These are phyloP conservation scores for Croton laevigatus DNA, from an alignment of 441 rosid species.

Conservation along the genomic window DNA sequence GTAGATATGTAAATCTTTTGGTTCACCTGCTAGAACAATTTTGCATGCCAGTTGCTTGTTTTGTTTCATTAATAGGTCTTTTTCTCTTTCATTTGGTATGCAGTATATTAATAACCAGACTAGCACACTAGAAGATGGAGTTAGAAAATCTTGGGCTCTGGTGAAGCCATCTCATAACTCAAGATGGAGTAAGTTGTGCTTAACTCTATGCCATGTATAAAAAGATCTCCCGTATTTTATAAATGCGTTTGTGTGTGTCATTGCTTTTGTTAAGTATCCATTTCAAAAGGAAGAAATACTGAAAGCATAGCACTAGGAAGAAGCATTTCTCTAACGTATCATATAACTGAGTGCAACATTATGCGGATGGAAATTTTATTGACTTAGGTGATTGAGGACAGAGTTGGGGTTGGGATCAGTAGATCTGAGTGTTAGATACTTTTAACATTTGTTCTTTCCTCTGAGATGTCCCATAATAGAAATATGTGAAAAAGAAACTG, in stretches of 20 bases:
- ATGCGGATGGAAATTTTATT: not conserved
- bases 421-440: not conserved
- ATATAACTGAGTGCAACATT: not conserved
- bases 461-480: not conserved
- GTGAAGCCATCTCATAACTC: conserved; percentile 42
- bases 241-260: not conserved
- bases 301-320: not conserved
- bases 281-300: not conserved
- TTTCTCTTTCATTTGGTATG: conserved; percentile 19
- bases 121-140: conserved; percentile 65
- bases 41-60: not conserved
- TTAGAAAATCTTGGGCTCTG: conserved; percentile 70
- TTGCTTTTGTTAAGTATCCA: not conserved
- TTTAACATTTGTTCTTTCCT: not conserved
- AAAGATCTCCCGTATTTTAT: conserved; percentile 5
- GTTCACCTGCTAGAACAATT: not conserved
- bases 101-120: conserved; percentile 88
- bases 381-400: not conserved
- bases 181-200: conserved; percentile 45
- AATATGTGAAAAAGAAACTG: not conserved
- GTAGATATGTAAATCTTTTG: not conserved
- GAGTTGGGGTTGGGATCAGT: not conserved
- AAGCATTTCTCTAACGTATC: not conserved
- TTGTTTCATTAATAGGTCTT: conserved; percentile 1
- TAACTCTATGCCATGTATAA: conserved; percentile 6